Percentiles rank a stretch among this genome's conserved stretches.
Conservation (phyloP, 495 filamentous ascomycete genomes). For the Xylaria palmicola region DNA sequence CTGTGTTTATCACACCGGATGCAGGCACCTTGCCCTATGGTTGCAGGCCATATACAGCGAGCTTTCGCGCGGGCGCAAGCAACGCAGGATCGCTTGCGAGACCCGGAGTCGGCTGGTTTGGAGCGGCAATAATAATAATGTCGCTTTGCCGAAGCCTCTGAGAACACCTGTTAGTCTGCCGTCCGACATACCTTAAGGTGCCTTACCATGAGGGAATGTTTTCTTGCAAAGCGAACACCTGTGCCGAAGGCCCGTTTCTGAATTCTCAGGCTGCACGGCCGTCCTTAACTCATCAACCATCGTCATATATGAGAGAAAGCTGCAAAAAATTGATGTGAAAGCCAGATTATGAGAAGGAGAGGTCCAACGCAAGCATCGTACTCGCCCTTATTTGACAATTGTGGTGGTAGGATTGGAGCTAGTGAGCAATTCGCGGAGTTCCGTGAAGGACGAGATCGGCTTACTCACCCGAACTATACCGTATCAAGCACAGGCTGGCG, state of each 20-base stretch:
- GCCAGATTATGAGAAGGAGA: background rate
- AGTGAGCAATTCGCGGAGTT: background rate
- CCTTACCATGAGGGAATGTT: constrained; percentile 1
- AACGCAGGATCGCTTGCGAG: constrained; percentile 8
- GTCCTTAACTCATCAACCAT: background rate
- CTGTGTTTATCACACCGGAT: background rate
- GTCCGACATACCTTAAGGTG: background rate
- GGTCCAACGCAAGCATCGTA: background rate
- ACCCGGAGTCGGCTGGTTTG: constrained; percentile 3
- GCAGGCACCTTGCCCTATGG: background rate
- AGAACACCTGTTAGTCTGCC: background rate
- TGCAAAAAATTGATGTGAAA: background rate
- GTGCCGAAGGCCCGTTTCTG: background rate
- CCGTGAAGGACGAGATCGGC: background rate
- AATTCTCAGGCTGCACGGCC: background rate
- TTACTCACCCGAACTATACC: background rate
- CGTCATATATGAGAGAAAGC: no score
- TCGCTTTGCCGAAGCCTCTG: background rate
- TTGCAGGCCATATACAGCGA: constrained; percentile 6
- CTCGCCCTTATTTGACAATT: background rate
- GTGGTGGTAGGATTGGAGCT: no score
- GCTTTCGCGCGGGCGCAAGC: constrained; percentile 13
- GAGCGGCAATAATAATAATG: constrained; percentile 15
- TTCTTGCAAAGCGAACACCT: constrained; percentile 1
- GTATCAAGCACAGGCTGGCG: background rate